Base-by-base conservation (phyloP, 345 rosid species). In the Eucalyptus cloeziana region DNA sequence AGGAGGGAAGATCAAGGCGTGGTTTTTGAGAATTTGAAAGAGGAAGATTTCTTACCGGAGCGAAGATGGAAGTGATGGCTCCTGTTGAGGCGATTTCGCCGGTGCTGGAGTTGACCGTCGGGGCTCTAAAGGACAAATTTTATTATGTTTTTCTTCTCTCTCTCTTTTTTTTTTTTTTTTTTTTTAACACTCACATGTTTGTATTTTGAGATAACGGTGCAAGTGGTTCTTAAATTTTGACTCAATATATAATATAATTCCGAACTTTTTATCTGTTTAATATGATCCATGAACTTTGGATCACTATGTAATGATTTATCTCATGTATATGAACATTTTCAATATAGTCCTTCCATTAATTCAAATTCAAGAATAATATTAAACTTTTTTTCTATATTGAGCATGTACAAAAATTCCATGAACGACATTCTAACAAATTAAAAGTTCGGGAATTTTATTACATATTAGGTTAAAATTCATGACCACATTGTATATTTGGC, bases 181-280 rank as follows among this genome's bases (percentile, higher is more conserved):
- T 64, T 30, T 14, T n/a, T 64, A 64, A 64, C 37, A n/a, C 21
- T 64, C 76, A n/a, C 31, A n/a, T 27, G 69, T 62, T 62, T 62
- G 69, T 62, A 62, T 27, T 62, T 30, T 27, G 3, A 56, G 62
- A 56, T 56, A 56, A 56, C 3, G 30, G 3, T 10, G 13, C 13
- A 24, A 24, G 13, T 4, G 1, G 0, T 54, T 11, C 5, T 21
- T 21, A 21, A 54, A 21, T 54, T 54, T 54, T 54, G 60, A 54
- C 58, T 21, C 24, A 7, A 21, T 17, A 1, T 7, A 21, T 0
- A 21, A 54, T 54, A 7, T 54, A 0, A 54, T 21, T 2, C 10
- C 1, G 0, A 8, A 54, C 10, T 54, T 4, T 21, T 54, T 19
- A 54, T 54, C 0, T 54, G 2, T 8, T 21, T 4, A 8, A 21